Base-by-base conservation (phyloP, 805 yeast species). In the Wickerhamiella allomyrinae region DNA sequence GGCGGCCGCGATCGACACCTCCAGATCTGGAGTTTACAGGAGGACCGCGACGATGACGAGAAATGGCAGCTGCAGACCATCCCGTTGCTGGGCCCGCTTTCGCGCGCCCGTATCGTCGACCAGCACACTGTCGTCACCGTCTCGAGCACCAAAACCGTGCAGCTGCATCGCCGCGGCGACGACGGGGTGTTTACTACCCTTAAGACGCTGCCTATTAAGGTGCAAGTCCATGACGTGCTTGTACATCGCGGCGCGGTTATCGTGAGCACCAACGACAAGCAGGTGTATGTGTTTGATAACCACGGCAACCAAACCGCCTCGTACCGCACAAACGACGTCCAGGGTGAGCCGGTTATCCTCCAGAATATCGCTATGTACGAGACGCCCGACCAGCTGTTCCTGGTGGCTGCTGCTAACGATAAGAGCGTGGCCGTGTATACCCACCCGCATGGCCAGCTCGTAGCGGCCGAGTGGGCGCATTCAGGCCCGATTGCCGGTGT, bases 61-160 rank as follows among this genome's bases (percentile, higher is more conserved):
- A 37, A 48, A 0, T 78, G 83, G 82, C 65, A 60, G 5, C 57
- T 79, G 3, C 80, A 77, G 50, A 79, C 86, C 0, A 51, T 79
- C 2, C 25, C 44, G 23, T 29, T 51, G 15, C n/a, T 70, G 72
- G 1, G 60, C 68, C 5, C 83, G 75, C 49, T 72, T 69, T 41
- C 80, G 75, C 0, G 75, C 71, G 51, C 55, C 76, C 10, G 41
- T 67, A 8, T 64, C 65, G 50, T 74, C 1, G 43, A 56, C 2
- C 61, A 58, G 35, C 38, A 49, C 3, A 44, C 49, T 8, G 42
- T 52, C 23, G 57, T 36, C 8, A 23, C 29, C 4, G 39, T 36
- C 3, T 21, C 17, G 14, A 65, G 77, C 1, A 85, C 79, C 56
- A 59, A 84, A 46, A 71, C 78, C 0, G 54, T 78, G 0, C 69